Conservation (phyloP, 495 filamentous ascomycete genomes). For the Pyrenula aspistea region DNA sequence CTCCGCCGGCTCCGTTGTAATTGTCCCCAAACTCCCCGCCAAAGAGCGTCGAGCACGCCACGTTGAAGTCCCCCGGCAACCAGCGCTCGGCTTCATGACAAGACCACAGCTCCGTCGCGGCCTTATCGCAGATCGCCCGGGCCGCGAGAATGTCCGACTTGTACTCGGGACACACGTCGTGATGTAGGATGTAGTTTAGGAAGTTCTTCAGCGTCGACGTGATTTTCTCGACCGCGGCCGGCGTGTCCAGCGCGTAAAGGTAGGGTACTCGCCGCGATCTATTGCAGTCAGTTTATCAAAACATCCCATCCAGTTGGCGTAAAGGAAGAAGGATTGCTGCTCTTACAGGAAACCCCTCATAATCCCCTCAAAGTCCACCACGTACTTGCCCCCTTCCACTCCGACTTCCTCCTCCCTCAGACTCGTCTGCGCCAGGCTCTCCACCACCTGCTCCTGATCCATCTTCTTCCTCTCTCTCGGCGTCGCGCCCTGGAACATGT, state of each 20-base stretch:
- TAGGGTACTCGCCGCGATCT: not conserved
- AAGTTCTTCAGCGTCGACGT: constrained; percentile 68
- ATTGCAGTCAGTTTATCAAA: no score
- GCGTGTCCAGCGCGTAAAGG: constrained; percentile 18
- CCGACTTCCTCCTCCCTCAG: constrained; percentile 5
- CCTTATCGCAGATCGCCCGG: constrained; percentile 52
- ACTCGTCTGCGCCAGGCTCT: constrained; percentile 17
- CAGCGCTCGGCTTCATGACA: constrained; percentile 30
- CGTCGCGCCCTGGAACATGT: constrained; percentile 54
- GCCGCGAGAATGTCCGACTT: constrained; percentile 51
- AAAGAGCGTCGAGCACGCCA: constrained; percentile 46
- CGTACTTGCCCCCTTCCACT: constrained; percentile 35
- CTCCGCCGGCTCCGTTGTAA: constrained; percentile 17
- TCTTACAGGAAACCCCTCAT: constrained; percentile 68
- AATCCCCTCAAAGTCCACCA: constrained; percentile 69
- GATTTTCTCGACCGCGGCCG: constrained; percentile 35
- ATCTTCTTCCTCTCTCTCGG: constrained; percentile 38
- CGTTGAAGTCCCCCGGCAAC: constrained; percentile 68
- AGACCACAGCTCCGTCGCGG: constrained; percentile 51
- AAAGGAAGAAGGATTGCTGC: not conserved
- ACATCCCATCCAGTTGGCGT: no score
- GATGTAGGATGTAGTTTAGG: constrained; percentile 72
- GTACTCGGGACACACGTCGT: constrained; percentile 80
- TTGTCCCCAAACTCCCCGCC: constrained; percentile 33
- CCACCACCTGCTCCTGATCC: constrained; percentile 51